Base-by-base conservation (phyloP, 208 protist genomes). In the Acanthamoeba royreba region DNA sequence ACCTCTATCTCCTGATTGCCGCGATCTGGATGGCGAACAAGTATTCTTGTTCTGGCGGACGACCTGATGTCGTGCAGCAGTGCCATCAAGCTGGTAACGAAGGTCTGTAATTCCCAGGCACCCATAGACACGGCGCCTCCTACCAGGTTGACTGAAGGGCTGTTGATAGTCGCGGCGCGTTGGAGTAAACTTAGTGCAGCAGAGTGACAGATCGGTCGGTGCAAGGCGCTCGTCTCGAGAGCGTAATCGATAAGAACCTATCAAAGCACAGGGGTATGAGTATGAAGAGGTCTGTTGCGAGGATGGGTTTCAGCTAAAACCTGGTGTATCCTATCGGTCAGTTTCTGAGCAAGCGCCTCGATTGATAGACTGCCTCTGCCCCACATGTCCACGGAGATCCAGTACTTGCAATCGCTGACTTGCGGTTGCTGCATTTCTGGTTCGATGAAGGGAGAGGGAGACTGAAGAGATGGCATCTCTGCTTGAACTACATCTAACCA, bases 381-480 rank as follows among this genome's bases (percentile, higher is more conserved):
- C 87, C 87, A 92, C 47, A 92, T 49, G n/a, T 92, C 83, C 15
- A 90, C 47, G 22, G 47, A 52, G 58, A 92, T 77, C 25, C 63
- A 46, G 45, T 45, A 66, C 81, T 31, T 58, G 28, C 46, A 66
- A 22, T 83, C n/a, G 25, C 15, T 17, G 66, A 11, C 35, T n/a
- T 13, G 13, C 81, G 49, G 19, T 2, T 33, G 0, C 31, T 89
- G 53, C 81, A n/a, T 66, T 40, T 7, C 35, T 9, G 35, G 35
- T 8, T 85, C 31, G 74, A 38, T 35, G 40, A n/a, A 86, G 77
- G 35, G 47, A 2, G 2, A 28, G 58, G 19, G 40, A 47, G 38
- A 17, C 42, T 3, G 83, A 7, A 11, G 43, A 35, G 28, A 55
- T 7, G 83, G 52, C 4, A 90, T 31, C 55, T 81, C 40, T 25